Evolutionary conservation across 2,329 filamentous ascomycete species (phyloP), one percentile per base, ranked within the genome.

Genomic region (Arthrobotrys megalospora): DNA sequence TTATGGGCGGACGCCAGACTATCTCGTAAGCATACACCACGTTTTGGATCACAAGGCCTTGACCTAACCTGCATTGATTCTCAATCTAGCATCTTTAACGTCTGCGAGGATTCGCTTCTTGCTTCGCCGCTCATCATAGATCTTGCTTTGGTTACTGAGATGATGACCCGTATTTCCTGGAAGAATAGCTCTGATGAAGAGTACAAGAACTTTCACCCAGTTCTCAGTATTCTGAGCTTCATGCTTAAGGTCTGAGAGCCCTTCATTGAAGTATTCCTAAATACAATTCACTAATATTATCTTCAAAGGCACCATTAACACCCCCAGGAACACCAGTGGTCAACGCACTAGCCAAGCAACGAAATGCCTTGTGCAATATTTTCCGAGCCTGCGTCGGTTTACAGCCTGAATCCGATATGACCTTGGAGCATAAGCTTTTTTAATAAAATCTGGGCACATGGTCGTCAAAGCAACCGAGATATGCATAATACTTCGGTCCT

Each of bases 101-200:
- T 98, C 82, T 99, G 96, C 87, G 96, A 99, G 87, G 96, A 99
- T 86, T 98, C 96, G 52, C 91, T 99, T 65, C 89, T 99, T 81
- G 96, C 96, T 10, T 96, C 95, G 62, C 96, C 96, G 38, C 87
- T 99, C 83, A 99, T 99, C 88, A 97, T 99, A 83, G 96, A 99
- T 85, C 88, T 99, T 78, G 94, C 97, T 62, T 85, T 99, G 79
- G 88, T 98, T 81, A 89, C 96, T 41, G 96, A 99, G 88, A 93
- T 99, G 88, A 97, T 99, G 94, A 98, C 96, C 75, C 94, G 96
- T 83, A 94, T 99, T 84, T 90, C 93, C 86, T 99, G 96, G 95
- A 94, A 92, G 87, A 86, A 89, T 79, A 88, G 86, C 68, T 86
- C 83, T 78, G 84, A 83, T 80, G 88, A 87, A 70, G 92, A 94